Evolutionary conservation across 2,329 filamentous ascomycete species (phyloP), one percentile per base, ranked within the genome.

Genomic region (Trichocomaceae sp.): DNA sequence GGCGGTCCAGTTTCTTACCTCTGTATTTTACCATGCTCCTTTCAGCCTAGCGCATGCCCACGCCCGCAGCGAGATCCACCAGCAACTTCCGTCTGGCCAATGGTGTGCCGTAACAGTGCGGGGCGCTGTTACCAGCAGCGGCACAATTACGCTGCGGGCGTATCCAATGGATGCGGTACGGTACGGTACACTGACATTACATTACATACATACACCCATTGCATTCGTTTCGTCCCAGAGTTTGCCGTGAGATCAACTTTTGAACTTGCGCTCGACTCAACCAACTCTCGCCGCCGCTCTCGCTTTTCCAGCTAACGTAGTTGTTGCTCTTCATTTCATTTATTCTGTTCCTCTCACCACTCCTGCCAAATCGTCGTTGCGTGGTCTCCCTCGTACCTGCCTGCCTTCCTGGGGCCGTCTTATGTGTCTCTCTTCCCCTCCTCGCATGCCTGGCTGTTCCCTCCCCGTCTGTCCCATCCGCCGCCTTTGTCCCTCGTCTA

Each of bases 141-240:
- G 50, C 50, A 52, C 26, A 17, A 44, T 26, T 44, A 51, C 49
- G 37, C 49, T 33, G 42, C 49, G n/a, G 49, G n/a, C n/a, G n/a
- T n/a, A n/a, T n/a, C n/a, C 7, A 22, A 20, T 17, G 13, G 41
- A 29, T 26, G 7, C 26, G 26, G 26, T 29, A 29, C 26, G 26
- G 26, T 29, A 29, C 26, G 23, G 23, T 26, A 26, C 23, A 3
- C 4, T 45, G 45, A 52, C 35, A 35, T 26, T 26, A 26, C 23
- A n/a, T n/a, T n/a, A n/a, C n/a, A n/a, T n/a, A n/a, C n/a, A n/a
- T n/a, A n/a, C n/a, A n/a, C n/a, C n/a, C n/a, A n/a, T n/a, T 7
- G 7, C 23, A 26, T 26, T 26, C 23, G 23, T 46, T 52, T 46
- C 50, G 19, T n/a, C 29, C 50, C 41, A 52, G 17, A 31, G 26